phyloP scores from a whole-genome alignment of 2,329 filamentous ascomycete genomes.

The Furcasterigmium furcatum region DNA sequence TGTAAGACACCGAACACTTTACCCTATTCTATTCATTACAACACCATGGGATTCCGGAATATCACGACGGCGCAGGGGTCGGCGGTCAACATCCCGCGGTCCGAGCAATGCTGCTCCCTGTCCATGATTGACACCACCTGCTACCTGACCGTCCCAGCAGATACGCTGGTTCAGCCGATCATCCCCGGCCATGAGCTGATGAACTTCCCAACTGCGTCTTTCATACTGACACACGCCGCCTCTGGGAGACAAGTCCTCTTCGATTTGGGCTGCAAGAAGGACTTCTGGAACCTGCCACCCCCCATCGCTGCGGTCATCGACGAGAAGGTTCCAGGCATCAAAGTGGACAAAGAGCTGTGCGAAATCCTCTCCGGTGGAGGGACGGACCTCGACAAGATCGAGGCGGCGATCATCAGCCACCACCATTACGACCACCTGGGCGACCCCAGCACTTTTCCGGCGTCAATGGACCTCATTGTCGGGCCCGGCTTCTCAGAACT shows the following conservation, averaged over 20 bases:
- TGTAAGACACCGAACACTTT: neutral
- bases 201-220: slow-evolving; percentile 6
- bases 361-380: slow-evolving; percentile 1
- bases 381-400: neutral
- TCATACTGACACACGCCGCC: slow-evolving; percentile 1
- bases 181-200: slow-evolving; percentile 8
- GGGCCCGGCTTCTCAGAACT: slow-evolving; percentile 15
- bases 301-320: slow-evolving; percentile 5
- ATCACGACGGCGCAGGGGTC: neutral
- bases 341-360: neutral
- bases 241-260: slow-evolving; percentile 3
- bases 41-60: neutral
- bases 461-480: slow-evolving; percentile 15
- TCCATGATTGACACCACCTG: slow-evolving; percentile 6
- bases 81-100: neutral
- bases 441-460: slow-evolving; percentile 16
- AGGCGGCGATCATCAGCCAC: slow-evolving; percentile 12
- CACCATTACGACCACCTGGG: slow-evolving; percentile 22
- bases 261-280: slow-evolving; percentile 7
- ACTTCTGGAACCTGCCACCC: slow-evolving; percentile 6
- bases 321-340: slow-evolving; percentile 5
- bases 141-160: slow-evolving; percentile 1
- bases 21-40: neutral
- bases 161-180: slow-evolving; percentile 4
- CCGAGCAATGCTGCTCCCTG: slow-evolving; percentile 1